Evolutionary conservation across 2,329 filamentous ascomycete species (phyloP).

Genomic region (Ophiostoma piceae): DNA sequence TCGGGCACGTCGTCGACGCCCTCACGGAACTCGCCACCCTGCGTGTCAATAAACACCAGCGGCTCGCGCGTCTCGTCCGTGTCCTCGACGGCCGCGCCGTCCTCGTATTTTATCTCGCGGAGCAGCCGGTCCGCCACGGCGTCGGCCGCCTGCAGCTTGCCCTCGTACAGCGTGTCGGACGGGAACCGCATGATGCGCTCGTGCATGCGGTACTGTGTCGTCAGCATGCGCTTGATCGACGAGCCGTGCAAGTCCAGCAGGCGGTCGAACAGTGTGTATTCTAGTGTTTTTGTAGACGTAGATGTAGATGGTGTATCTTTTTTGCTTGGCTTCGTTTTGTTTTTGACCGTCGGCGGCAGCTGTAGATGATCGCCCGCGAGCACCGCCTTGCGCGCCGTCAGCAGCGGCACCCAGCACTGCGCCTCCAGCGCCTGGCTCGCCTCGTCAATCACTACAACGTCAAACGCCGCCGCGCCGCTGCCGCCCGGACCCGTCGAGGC

Average conservation of each 20-base stretch:
- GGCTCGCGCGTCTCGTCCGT: conserved; percentile 85
- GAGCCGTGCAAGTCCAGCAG: conserved; percentile 75
- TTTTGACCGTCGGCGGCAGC: conserved; percentile 86
- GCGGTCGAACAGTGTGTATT: conserved; percentile 89
- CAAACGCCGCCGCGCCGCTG: conserved; percentile 62
- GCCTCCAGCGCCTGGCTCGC: conserved; percentile 93
- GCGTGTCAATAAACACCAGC: conserved; percentile 90
- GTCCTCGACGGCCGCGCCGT: conserved; percentile 50
- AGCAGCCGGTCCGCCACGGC: conserved; percentile 70
- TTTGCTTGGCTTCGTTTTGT: conserved; percentile 1
- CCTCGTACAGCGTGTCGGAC: conserved; percentile 80
- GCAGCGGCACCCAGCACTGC: conserved; percentile 90
- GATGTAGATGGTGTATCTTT: not conserved
- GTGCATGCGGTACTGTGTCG: conserved; percentile 97
- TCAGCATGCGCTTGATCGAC: conserved; percentile 87
- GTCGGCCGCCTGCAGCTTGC: conserved; percentile 73
- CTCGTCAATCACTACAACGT: conserved; percentile 93
- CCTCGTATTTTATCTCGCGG: conserved; percentile 63
- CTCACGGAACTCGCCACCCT: conserved; percentile 88
- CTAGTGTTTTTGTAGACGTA: conserved; percentile 44
- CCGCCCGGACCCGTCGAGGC: conserved; percentile 2
- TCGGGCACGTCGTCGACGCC: conserved; percentile 63
- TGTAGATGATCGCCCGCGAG: conserved; percentile 93
- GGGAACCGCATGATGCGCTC: conserved; percentile 93
- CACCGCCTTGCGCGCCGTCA: conserved; percentile 76